Evolutionary conservation across 345 rosid species (phyloP).

Genomic region (Linum trigynum): DNA sequence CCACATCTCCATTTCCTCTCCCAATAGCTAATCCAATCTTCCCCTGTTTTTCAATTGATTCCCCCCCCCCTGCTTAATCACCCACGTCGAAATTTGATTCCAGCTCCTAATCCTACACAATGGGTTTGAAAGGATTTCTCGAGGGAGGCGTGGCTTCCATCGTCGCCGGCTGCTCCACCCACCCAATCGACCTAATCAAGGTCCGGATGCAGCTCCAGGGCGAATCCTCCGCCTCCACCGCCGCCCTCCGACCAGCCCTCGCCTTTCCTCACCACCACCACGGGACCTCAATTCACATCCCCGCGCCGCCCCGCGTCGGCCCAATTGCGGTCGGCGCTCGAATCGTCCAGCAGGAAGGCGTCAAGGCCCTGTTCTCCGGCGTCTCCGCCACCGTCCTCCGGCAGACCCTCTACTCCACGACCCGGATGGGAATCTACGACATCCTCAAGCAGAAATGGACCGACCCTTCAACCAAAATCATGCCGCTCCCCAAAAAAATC

Average conservation of each 20-base stretch:
- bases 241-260: conserved; percentile 1
- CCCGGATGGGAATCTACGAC: conserved; percentile 1
- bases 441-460: conserved; percentile 4
- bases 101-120: not conserved
- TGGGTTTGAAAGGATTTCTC: conserved; percentile 2
- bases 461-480: not conserved
- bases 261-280: not conserved
- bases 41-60: not conserved
- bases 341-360: not conserved
- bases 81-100: not conserved
- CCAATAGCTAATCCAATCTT: no score
- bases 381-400: conserved; percentile 10
- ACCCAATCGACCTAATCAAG: conserved; percentile 1
- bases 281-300: not conserved
- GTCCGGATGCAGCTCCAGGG: conserved; percentile 5
- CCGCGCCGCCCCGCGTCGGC: not conserved
- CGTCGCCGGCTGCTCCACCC: conserved; percentile 1
- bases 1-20: not conserved
- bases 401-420: conserved; percentile 7
- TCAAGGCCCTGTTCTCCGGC: not conserved
- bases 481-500: not conserved
- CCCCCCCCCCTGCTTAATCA: not conserved
- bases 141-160: conserved; percentile 2
- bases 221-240: not conserved
- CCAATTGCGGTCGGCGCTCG: not conserved